Evolutionary conservation across 2,329 filamentous ascomycete species (phyloP).

Genomic region (Penicillium sp.): DNA sequence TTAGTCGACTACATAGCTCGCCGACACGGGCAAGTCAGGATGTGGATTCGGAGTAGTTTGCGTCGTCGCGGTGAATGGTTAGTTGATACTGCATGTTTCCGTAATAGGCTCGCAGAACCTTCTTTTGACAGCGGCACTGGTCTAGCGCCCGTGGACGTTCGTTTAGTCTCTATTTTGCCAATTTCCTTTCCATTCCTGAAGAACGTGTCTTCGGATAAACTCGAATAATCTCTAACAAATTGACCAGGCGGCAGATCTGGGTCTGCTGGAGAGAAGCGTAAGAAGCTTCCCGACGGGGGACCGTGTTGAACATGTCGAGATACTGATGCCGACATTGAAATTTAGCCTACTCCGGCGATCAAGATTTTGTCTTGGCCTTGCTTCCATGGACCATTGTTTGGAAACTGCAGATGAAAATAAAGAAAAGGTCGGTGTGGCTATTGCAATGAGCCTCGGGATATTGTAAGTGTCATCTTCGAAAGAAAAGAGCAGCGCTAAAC

Average conservation of each 20-base stretch:
- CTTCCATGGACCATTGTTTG: slow-evolving; percentile 45
- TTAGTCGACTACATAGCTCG: background rate
- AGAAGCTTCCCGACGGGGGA: background rate
- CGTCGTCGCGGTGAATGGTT: slow-evolving; percentile 10
- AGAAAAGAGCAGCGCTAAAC: background rate
- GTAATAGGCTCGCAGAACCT: background rate
- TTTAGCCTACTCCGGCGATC: slow-evolving; percentile 25
- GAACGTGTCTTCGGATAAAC: background rate
- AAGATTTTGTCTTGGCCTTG: slow-evolving; percentile 43
- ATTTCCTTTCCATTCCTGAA: background rate
- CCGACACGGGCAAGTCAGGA: slow-evolving; percentile 12
- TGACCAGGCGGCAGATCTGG: background rate
- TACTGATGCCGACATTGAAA: background rate
- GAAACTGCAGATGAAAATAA: slow-evolving; percentile 41
- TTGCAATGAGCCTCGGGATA: slow-evolving; percentile 44
- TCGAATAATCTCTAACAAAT: background rate
- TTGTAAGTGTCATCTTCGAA: slow-evolving; percentile 23
- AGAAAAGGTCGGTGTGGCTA: slow-evolving; percentile 43
- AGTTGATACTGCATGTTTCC: background rate
- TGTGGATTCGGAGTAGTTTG: slow-evolving; percentile 13
- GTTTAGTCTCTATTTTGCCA: background rate
- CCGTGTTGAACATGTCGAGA: background rate
- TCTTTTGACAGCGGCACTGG: slow-evolving; percentile 6
- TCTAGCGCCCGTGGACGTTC: slow-evolving; percentile 6
- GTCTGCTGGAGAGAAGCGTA: background rate